Evolutionary conservation across 306 rosid species (phyloP).

Genomic region (Heteromeles arbutifolia): DNA sequence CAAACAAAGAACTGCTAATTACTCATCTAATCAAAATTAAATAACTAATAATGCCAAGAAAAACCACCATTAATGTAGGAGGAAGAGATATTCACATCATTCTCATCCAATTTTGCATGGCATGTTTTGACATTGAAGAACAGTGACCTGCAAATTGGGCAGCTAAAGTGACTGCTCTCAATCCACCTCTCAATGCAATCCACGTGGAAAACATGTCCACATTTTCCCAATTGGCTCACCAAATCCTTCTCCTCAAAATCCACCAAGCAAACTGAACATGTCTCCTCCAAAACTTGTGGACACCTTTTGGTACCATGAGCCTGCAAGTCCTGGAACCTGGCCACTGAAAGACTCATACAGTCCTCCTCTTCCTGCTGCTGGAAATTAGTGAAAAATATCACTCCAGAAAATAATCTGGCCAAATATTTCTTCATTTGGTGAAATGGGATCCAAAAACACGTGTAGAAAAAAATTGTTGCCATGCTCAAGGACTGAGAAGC

Average conservation of each 20-base stretch:
- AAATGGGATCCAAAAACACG: constrained; percentile 62
- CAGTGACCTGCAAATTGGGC: constrained; percentile 77
- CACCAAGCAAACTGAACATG: constrained; percentile 69
- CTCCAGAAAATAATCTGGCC: constrained; percentile 7
- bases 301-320: background rate
- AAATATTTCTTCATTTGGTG: constrained; percentile 36
- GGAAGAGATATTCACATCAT: background rate
- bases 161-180: constrained; percentile 42
- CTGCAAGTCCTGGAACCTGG: constrained; percentile 38
- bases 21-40: background rate
- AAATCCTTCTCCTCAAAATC: constrained; percentile 57
- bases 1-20: background rate
- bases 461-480: constrained; percentile 47
- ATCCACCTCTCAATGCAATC: constrained; percentile 75
- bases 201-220: constrained; percentile 60
- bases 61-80: constrained; percentile 9
- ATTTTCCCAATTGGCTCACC: constrained; percentile 45
- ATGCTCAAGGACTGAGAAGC: constrained; percentile 40
- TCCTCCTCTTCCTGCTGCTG: background rate
- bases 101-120: constrained; percentile 9
- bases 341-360: constrained; percentile 23
- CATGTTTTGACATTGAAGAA: constrained; percentile 15
- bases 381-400: background rate
- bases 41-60: constrained; percentile 11
- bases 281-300: constrained; percentile 15